These are phyloP conservation scores for Calamus simplicifolius DNA, from an alignment of 176 grass and related monocot genomes.

Conservation along the genomic window DNA sequence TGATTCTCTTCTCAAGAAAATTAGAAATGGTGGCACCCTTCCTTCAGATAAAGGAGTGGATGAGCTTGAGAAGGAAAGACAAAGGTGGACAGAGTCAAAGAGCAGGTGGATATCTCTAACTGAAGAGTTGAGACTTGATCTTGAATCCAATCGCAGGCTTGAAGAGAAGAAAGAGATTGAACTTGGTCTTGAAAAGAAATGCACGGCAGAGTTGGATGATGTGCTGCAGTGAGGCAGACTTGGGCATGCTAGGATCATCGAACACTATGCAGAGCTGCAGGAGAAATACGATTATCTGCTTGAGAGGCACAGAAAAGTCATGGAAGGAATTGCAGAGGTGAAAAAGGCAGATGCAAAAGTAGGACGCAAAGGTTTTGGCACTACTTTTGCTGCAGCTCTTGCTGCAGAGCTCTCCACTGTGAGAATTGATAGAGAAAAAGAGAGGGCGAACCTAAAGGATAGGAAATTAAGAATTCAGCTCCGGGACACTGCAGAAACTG, in stretches of 20 bases:
- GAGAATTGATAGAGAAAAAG: slow-evolving; percentile 92
- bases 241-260: slow-evolving; percentile 70
- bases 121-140: slow-evolving; percentile 77
- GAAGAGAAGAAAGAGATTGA: slow-evolving; percentile 78
- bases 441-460: slow-evolving; percentile 71
- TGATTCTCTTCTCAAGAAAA: slow-evolving; percentile 63
- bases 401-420: slow-evolving; percentile 74
- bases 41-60: slow-evolving; percentile 28
- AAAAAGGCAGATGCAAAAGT: slow-evolving; percentile 76
- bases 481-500: slow-evolving; percentile 91
- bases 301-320: slow-evolving; percentile 63
- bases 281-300: slow-evolving; percentile 78
- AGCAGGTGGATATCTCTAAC: slow-evolving; percentile 93
- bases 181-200: slow-evolving; percentile 67
- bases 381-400: slow-evolving; percentile 82
- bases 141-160: slow-evolving; percentile 64
- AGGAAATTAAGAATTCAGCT: slow-evolving; percentile 91
- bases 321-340: slow-evolving; percentile 74
- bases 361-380: slow-evolving; percentile 67
- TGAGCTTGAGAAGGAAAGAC: slow-evolving; percentile 68
- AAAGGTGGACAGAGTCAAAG: slow-evolving; percentile 87
- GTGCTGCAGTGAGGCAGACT: slow-evolving; percentile 65
- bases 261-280: slow-evolving; percentile 90
- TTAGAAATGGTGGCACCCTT: slow-evolving; percentile 43
- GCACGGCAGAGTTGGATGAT: slow-evolving; percentile 83